Base-by-base conservation (phyloP, 106 monocot genomes). In the Allium fistulosum region DNA sequence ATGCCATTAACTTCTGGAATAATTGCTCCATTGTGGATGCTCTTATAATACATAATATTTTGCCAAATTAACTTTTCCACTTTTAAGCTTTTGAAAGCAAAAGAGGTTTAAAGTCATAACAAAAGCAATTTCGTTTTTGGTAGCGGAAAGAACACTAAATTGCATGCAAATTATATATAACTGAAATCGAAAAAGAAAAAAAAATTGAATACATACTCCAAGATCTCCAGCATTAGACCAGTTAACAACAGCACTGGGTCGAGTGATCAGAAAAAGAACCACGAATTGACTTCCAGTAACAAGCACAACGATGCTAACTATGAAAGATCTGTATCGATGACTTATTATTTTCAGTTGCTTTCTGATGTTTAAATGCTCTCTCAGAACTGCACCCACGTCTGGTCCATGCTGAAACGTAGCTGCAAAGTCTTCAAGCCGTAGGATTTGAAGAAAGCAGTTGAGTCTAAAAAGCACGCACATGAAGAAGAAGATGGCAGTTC, bases 391-490 rank as follows among this genome's bases (percentile, higher is more conserved):
- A 15, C 77, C 78, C 16, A 86, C 97, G 46, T 86, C 78, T 8
- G 84, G 63, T 48, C 65, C 73, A 7, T 75, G 74, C 16, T 69
- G 61, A 68, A 97, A 97, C 37, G 66, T 71, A 8, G 66, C 63
- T 0, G 74, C 80, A 50, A 97, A 97, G 61, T 89, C 88, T 53
- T 88, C 74, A 51, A 95, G 79, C 57, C 94, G 63, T n/a, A 95
- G 83, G 28, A 91, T 87, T 80, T 88, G 94, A 51, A 95, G 88
- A 66, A 77, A 72, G 55, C 94, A 95, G 11, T 77, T 85, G 18
- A 90, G 83, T 53, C 81, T 59, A 71, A 95, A 95, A 26, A 95
- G 83, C 15, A 91, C 91, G 72, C 94, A 91, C 26, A 82, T 74
- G n/a, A 90, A 69, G 75, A 95, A 81, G 85, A 85, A 85, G 59